Evolutionary conservation across 768 basidiomycete species (phyloP).

Genomic region (Myochromella boudieri): DNA sequence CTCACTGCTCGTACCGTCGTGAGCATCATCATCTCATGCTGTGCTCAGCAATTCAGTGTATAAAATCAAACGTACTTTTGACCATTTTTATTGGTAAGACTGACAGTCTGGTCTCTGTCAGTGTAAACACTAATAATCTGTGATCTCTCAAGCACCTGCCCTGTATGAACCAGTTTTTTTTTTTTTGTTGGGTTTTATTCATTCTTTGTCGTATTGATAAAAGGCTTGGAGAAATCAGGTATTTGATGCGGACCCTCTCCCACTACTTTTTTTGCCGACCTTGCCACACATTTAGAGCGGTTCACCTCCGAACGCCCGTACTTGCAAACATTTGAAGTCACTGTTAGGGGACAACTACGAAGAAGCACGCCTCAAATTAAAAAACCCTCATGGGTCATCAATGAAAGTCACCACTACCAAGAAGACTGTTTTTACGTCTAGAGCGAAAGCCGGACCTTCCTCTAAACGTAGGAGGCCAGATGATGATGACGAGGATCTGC

Average conservation of each 20-base stretch:
- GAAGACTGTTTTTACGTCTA: slow-evolving; percentile 19
- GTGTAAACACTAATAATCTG: too few species aligned
- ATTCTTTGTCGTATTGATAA: neutral
- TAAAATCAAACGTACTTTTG: slow-evolving; percentile 41
- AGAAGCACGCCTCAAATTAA: slow-evolving; percentile 40
- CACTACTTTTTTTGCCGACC: neutral
- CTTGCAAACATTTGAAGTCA: slow-evolving; percentile 46
- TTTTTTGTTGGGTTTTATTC: neutral
- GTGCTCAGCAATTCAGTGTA: slow-evolving; percentile 37
- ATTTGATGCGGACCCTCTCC: neutral
- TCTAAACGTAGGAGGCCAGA: slow-evolving; percentile 24
- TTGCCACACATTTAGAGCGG: slow-evolving; percentile 19
- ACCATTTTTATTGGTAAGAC: slow-evolving; percentile 42
- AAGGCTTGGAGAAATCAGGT: slow-evolving; percentile 36
- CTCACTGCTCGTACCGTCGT: too few species aligned
- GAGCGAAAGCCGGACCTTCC: slow-evolving; percentile 13
- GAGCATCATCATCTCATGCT: neutral
- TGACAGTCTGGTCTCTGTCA: too few species aligned
- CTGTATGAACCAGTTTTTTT: slow-evolving; percentile 21
- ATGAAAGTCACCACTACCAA: slow-evolving; percentile 22
- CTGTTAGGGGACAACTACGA: slow-evolving; percentile 50
- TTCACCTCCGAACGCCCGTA: slow-evolving; percentile 43
- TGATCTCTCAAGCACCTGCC: slow-evolving; percentile 29
- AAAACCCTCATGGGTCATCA: slow-evolving; percentile 36
- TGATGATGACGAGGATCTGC: slow-evolving; percentile 18